A percentile compares a stretch with the other conserved stretches of the same genome.
Evolutionary conservation across 2,329 filamentous ascomycete species (phyloP).

Genomic region (Aspergillus udagawae): DNA sequence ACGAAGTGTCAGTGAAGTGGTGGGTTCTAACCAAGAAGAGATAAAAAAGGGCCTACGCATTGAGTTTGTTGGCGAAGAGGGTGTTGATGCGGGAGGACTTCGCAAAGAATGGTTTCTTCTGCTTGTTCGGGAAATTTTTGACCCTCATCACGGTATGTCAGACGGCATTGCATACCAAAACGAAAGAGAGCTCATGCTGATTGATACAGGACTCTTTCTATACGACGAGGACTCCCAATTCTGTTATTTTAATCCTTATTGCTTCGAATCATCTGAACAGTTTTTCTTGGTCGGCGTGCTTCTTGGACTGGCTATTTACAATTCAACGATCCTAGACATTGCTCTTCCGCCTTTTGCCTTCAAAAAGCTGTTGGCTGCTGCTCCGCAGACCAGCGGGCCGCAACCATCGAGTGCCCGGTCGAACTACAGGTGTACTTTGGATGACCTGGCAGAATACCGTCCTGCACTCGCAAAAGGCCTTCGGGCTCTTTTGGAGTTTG

Average conservation of each 20-base stretch:
- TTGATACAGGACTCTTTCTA: slow-evolving; percentile 69
- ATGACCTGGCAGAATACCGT: slow-evolving; percentile 78
- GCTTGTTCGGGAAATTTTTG: slow-evolving; percentile 83
- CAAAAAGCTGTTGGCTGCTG: slow-evolving; percentile 75
- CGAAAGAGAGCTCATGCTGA: not conserved
- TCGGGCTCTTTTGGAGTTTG: slow-evolving; percentile 71
- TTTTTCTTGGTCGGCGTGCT: slow-evolving; percentile 87
- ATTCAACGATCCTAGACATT: slow-evolving; percentile 87
- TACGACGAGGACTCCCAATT: slow-evolving; percentile 88
- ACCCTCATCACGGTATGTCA: slow-evolving; percentile 76
- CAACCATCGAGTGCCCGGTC: slow-evolving; percentile 54
- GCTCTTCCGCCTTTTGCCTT: slow-evolving; percentile 86
- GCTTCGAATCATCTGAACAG: slow-evolving; percentile 86
- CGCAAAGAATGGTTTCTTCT: slow-evolving; percentile 94
- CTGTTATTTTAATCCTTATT: slow-evolving; percentile 90
- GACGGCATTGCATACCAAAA: not conserved
- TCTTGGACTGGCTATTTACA: slow-evolving; percentile 87
- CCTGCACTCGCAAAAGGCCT: slow-evolving; percentile 73
- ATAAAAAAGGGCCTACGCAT: slow-evolving; percentile 88
- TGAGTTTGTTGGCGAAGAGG: slow-evolving; percentile 82
- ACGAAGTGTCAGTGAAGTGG: slow-evolving; percentile 76
- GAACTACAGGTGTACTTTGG: slow-evolving; percentile 67
- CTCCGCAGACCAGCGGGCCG: slow-evolving; percentile 58
- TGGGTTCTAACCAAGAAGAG: slow-evolving; percentile 75
- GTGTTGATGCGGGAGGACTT: slow-evolving; percentile 82